These are phyloP conservation scores for Colletotrichum sp. DNA, from an alignment of 2,329 filamentous ascomycete genomes.

Conservation along the genomic window DNA sequence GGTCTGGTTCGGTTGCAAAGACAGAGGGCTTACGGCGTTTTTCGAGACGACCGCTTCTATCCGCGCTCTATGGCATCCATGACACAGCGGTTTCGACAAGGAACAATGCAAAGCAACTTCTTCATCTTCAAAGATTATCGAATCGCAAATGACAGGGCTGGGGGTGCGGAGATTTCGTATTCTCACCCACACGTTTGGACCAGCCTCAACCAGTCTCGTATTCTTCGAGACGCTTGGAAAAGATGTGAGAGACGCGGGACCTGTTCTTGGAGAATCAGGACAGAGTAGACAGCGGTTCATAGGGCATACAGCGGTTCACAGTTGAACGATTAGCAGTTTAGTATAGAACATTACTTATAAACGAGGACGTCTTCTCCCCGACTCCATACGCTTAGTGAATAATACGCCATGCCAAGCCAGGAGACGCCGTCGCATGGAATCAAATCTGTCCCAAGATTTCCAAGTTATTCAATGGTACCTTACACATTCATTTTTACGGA, in stretches of 20 bases:
- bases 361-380: not conserved
- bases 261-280: not conserved
- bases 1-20: not conserved
- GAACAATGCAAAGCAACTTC: not conserved
- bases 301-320: not conserved
- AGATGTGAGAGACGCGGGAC: not conserved
- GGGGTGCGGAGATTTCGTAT: too few relatives aligned
- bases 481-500: not conserved
- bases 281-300: not conserved
- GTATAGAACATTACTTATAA: not conserved
- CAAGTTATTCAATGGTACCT: not conserved
- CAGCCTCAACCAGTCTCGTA: not conserved
- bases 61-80: rapidly evolving
- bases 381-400: not conserved
- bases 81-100: not conserved
- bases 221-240: not conserved
- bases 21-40: not conserved
- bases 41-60: not conserved
- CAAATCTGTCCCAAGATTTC: not conserved
- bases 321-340: not conserved
- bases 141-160: rapidly evolving
- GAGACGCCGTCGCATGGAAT: not conserved
- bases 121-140: rapidly evolving
- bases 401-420: not conserved
- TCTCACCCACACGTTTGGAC: not conserved